phyloP scores from a whole-genome alignment of 1,284 basidiomycete species.

The Anthracocystis walkeri region DNA sequence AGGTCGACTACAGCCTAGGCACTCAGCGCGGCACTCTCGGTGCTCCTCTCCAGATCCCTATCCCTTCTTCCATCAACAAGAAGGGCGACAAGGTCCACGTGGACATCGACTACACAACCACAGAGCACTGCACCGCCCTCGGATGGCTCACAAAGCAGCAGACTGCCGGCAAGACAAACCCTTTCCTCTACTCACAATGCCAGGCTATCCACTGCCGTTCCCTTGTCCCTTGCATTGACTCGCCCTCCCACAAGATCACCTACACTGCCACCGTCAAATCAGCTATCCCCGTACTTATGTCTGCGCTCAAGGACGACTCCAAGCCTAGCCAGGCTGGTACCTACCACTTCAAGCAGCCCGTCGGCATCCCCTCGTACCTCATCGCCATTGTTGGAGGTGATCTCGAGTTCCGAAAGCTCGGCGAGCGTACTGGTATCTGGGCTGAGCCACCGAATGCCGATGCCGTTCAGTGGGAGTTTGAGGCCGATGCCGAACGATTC shows the following conservation, averaged over 20 bases:
- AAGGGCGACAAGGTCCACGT: slow-evolving; percentile 57
- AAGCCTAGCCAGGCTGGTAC: slow-evolving; percentile 33
- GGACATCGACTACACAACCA: slow-evolving; percentile 74
- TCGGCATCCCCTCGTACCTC: slow-evolving; percentile 66
- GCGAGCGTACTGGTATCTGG: slow-evolving; percentile 66
- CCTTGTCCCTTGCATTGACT: slow-evolving; percentile 63
- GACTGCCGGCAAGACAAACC: slow-evolving; percentile 80
- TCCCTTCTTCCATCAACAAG: slow-evolving; percentile 58
- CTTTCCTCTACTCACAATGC: slow-evolving; percentile 93
- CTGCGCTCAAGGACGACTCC: slow-evolving; percentile 61
- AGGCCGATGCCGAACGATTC: slow-evolving; percentile 66
- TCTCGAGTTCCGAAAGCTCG: slow-evolving; percentile 63
- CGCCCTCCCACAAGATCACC: slow-evolving; percentile 67
- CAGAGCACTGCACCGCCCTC: slow-evolving; percentile 82
- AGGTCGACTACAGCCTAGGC: slow-evolving; percentile 74
- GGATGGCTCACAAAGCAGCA: slow-evolving; percentile 94
- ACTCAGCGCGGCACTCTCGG: slow-evolving; percentile 70
- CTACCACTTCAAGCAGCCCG: slow-evolving; percentile 65
- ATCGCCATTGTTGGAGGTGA: slow-evolving; percentile 68
- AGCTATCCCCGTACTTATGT: slow-evolving; percentile 66
- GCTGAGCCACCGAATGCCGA: slow-evolving; percentile 66
- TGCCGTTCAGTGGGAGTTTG: slow-evolving; percentile 68
- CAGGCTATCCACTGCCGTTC: slow-evolving; percentile 75
- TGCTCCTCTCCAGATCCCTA: slow-evolving; percentile 69
- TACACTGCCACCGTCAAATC: slow-evolving; percentile 64